Base-by-base conservation (phyloP, 2,329 filamentous ascomycete genomes). In the Colletotrichum higginsianum region DNA sequence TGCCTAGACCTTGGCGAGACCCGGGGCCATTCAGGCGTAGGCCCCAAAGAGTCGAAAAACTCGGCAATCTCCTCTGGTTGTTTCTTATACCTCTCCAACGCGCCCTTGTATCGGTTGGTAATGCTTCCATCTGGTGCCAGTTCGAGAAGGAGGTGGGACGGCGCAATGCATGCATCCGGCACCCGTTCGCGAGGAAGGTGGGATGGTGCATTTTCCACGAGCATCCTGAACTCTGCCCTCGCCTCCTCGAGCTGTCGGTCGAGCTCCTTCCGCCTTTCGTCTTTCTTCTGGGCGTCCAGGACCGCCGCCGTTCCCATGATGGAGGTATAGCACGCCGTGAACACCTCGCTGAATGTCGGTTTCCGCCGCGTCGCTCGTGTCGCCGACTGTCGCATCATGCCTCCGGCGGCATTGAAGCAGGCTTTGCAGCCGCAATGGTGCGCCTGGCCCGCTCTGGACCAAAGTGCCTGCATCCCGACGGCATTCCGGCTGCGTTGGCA, bases 311-410 rank as follows among this genome's bases (percentile, higher is more conserved):
- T 88, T 6, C 90, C 91, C 76, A 93, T 88, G 65, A 92, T 87
- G 44, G 90, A 89, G 35, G 91, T 91, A 77, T 93, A 94, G 78
- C 87, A 88, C 49, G 92, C 88, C 30, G 91, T 93, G 77, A 92
- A 86, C 71, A 91, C 74, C 81, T 90, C 84, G 80, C 86, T 82
- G 76, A 85, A 80, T 50, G 84, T 84, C 53, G 86, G 80, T 74
- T 86, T 86, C 65, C 87, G 86, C 76, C 84, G 85, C 62, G 85
- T 79, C 42, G 85, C 82, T 26, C 84, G 82, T 50, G 86, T 86
- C 55, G 88, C 86, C 65, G 85, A 80, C 77, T 85, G 86, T 68
- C 87, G 86, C 71, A 86, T 82, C 72, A 89, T 76, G 55, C 83
- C 81, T 71, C 84, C 83, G 68, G 86, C 78, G 63, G 84, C 82